Evolutionary conservation across 371 early-diverging fungal species (phyloP), one percentile per base, ranked within the genome.

Genomic region (Smittium culicis): DNA sequence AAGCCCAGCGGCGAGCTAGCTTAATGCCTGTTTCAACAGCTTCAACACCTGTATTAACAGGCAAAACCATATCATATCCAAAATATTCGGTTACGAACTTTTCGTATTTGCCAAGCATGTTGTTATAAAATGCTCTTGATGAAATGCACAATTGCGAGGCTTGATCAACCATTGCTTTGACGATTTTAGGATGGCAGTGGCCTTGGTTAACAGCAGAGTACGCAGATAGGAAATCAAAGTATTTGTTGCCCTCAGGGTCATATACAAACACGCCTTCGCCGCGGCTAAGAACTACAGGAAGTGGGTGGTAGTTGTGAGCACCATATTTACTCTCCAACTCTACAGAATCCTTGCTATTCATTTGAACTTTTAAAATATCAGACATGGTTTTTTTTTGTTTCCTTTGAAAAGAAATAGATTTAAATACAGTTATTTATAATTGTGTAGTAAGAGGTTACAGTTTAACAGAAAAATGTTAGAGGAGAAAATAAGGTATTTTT

Each of bases 41-140:
- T 74, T 98, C 98, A 66, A 95, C 95, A 69, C 98, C 98, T 14
- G 97, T 96, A 85, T 98, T 98, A 87, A 94, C 91, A 61, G 96
- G 96, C 66, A 96, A 81, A 45, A 98, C 92, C 95, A 93, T 96
- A 65, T 96, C 96, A 71, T 89, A 94, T 1, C 92, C 92, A 82
- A 98, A 98, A 77, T 85, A 93, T 72, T 89, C 86, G 28, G 94
- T 88, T 64, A 98, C 79, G 72, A 88, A 96, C 75, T 93, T 87
- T 64, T 94, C 93, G 71, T 87, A 94, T 62, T 80, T 73, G 25
- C 94, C 93, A 77, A 93, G 93, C 59, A 87, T 81, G 70, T 94
- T 90, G 77, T 95, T 96, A 80, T 94, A 91, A 77, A 98, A 98
- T 5, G 97, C 97, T 59, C 97, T 85, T 56, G 98, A 98, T 66